phyloP scores from a whole-genome alignment of 306 rosid genomes.

The Dicorynia guianensis region DNA sequence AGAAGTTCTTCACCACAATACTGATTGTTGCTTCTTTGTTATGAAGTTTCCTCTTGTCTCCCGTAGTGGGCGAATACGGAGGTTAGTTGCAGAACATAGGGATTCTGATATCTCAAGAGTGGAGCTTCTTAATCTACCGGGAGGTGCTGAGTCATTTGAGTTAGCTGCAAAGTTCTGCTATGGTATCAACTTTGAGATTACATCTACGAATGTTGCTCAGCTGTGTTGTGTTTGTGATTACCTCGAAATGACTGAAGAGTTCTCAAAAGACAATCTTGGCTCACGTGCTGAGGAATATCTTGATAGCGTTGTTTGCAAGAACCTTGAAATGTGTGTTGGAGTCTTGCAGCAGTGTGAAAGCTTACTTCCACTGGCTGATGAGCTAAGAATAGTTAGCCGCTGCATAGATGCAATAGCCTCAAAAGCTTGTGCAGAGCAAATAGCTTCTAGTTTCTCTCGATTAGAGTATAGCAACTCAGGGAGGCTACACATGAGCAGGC shows the following conservation, averaged over 20 bases:
- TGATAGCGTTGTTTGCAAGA: constrained; percentile 79
- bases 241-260: constrained; percentile 96
- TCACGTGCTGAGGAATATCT: constrained; percentile 89
- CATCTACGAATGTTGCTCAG: constrained; percentile 83
- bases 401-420: constrained; percentile 97
- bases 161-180: constrained; percentile 96
- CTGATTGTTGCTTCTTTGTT: constrained; percentile 30
- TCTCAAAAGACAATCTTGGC: constrained; percentile 84
- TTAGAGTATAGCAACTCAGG: constrained; percentile 99
- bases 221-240: constrained; percentile 88
- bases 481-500: constrained; percentile 91
- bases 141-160: constrained; percentile 91
- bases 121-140: constrained; percentile 92
- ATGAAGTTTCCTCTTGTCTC: constrained; percentile 98
- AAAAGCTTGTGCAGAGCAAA: constrained; percentile 95
- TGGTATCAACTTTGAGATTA: constrained; percentile 94
- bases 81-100: constrained; percentile 89
- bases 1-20: constrained; percentile 15
- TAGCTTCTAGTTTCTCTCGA: constrained; percentile 96
- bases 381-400: constrained; percentile 73
- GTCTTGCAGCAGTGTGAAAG: constrained; percentile 92
- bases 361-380: constrained; percentile 89
- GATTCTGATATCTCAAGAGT: constrained; percentile 91
- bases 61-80: constrained; percentile 92
- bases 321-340: constrained; percentile 92